These are phyloP conservation scores for Termitomyces sp. DNA, from an alignment of 768 basidiomycete genomes.

Conservation along the genomic window DNA sequence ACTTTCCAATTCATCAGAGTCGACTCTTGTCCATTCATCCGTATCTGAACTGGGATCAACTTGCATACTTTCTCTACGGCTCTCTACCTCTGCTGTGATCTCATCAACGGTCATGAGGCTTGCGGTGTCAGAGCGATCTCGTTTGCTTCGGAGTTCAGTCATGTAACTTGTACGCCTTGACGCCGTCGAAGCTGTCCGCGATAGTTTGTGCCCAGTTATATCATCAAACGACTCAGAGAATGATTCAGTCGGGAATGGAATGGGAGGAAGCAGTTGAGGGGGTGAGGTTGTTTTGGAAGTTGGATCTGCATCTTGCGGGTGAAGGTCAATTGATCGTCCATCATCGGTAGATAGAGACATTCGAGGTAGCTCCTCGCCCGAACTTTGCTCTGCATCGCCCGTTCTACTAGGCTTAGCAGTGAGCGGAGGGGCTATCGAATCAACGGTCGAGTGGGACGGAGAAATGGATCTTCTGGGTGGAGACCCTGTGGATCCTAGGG, in stretches of 20 bases:
- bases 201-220: constrained; percentile 37
- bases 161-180: constrained; percentile 77
- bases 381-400: constrained; percentile 6
- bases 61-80: constrained; percentile 51
- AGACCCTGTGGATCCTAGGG: constrained; percentile 53
- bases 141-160: constrained; percentile 76
- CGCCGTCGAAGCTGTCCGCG: constrained; percentile 44
- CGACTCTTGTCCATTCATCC: constrained; percentile 78
- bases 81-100: constrained; percentile 93
- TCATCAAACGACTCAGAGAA: constrained; percentile 76
- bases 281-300: constrained; percentile 23
- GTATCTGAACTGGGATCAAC: constrained; percentile 40
- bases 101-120: constrained; percentile 95
- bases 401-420: constrained; percentile 33
- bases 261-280: constrained; percentile 71
- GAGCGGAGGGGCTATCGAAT: constrained; percentile 41
- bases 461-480: constrained; percentile 37
- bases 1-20: constrained; percentile 39
- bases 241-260: constrained; percentile 74
- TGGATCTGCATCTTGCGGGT: constrained; percentile 38
- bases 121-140: constrained; percentile 84
- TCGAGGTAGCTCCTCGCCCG: constrained; percentile 55
- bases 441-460: constrained; percentile 41
- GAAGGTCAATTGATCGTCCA: constrained; percentile 61
- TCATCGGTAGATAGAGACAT: constrained; percentile 77